Evolutionary conservation across 345 rosid genomes (phyloP), one percentile per base, ranked within the genome.

Genomic region (Boechera retrofracta): DNA sequence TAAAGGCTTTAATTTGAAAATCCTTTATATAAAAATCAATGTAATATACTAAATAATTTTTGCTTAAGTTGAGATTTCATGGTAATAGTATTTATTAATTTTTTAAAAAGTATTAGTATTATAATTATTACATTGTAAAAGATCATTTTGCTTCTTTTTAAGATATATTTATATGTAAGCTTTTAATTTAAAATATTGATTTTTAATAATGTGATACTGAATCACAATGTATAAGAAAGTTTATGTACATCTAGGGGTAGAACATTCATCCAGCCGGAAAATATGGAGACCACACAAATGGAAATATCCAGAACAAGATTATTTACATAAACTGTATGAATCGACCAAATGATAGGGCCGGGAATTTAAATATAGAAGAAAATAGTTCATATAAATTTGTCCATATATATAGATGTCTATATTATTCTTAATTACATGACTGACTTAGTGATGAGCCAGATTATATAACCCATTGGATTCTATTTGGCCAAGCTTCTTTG

Each of bases 401-500:
- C 66, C 10, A 12, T 41, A n/a, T 31, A 33, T 44, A 39, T 12
- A 62, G 18, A 26, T 39, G 21, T 53, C 8, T 39, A 68, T 1
- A 7, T 35, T 21, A 68, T 6, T 52, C 3, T 21, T 32, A 66
- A 64, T 12, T 44, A 51, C 28, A 39, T 39, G 53, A 55, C 38
- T 24, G 62, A 51, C n/a, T 10, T 38, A 69, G 75, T 70, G 59
- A 70, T 77, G 65, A 70, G 31, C 51, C 47, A 13, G 1, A 48
- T 38, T 38, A 38, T 38, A 42, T 10, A 42, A 67, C 4, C 67
- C 81, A 72, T 73, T 78, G 78, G 81, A 78, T 78, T 65, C 73
- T 78, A 55, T 78, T 38, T 12, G 63, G 67, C 29, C 48, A 65
- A 64, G 38, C 33, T 77, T 77, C 81, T 77, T 71, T 71, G 81